These are phyloP conservation scores for Metschnikowia dekortorum DNA, from an alignment of 805 yeast genomes.

Conservation along the genomic window DNA sequence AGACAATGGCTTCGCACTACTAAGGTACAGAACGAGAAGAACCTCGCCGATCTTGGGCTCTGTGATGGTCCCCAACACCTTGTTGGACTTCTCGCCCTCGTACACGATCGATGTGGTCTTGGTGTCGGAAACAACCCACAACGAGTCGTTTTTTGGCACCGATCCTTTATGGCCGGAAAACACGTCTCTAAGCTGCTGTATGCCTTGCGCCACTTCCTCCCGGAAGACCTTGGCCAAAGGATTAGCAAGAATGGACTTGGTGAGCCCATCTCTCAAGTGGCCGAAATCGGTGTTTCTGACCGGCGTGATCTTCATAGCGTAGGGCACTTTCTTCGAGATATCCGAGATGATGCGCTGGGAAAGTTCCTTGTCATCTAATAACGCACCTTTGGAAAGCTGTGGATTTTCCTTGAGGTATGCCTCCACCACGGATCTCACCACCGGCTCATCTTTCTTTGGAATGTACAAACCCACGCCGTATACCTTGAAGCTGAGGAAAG, in stretches of 20 bases:
- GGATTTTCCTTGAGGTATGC: conserved; percentile 8
- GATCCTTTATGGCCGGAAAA: conserved; percentile 61
- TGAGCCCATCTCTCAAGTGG: conserved; percentile 85
- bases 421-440: conserved; percentile 7
- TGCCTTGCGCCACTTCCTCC: conserved; percentile 48
- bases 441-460: conserved; percentile 50
- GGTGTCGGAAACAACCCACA: conserved; percentile 43
- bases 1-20: conserved; percentile 64
- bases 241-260: conserved; percentile 71
- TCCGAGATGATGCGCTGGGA: conserved; percentile 53
- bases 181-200: conserved; percentile 59
- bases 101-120: conserved; percentile 7
- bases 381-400: conserved; percentile 1
- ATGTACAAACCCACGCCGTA: conserved; percentile 84
- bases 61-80: conserved; percentile 52
- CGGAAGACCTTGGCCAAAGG: conserved; percentile 49
- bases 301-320: conserved; percentile 77
- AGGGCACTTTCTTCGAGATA: conserved; percentile 54
- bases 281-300: conserved; percentile 86
- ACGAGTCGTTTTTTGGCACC: conserved; percentile 68
- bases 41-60: conserved; percentile 62
- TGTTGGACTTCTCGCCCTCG: conserved; percentile 13
- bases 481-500: conserved; percentile 77
- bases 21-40: conserved; percentile 71
- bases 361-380: conserved; percentile 45